phyloP scores from a whole-genome alignment of 176 grass and related monocot genomes.

The Secale cereale region DNA sequence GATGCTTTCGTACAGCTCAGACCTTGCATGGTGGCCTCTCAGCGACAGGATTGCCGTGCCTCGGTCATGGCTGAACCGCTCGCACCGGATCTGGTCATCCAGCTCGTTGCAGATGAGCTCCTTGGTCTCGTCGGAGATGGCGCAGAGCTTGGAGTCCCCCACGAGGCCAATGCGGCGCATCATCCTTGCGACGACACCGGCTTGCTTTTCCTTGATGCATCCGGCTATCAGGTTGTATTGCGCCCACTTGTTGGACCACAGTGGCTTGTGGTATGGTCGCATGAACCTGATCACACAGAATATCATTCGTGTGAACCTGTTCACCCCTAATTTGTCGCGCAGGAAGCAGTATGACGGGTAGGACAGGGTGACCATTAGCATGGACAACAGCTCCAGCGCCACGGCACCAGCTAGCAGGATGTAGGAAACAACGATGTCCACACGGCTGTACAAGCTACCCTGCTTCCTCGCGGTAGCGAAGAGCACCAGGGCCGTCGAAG shows the following conservation, averaged over 20 bases:
- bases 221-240: too few relatives aligned
- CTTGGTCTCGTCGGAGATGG: background rate
- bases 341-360: constrained; percentile 24
- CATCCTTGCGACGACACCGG: too few relatives aligned
- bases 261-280: background rate
- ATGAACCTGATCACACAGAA: background rate
- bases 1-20: constrained; percentile 8
- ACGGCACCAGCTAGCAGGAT: constrained; percentile 31
- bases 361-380: constrained; percentile 24
- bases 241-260: constrained; percentile 36
- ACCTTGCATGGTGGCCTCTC: background rate
- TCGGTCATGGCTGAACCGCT: background rate
- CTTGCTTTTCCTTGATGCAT: too few relatives aligned
- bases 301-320: background rate
- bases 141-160: background rate
- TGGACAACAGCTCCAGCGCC: constrained; percentile 22
- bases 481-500: background rate
- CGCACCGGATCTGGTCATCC: background rate
- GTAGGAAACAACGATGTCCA: constrained; percentile 39
- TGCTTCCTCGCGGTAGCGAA: background rate
- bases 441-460: background rate
- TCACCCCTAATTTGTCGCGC: background rate
- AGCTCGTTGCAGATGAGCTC: constrained; percentile 34
- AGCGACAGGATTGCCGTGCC: background rate
- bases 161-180: too few relatives aligned